Evolutionary conservation across 306 rosid species (phyloP).

Genomic region (Elaeagnus macrophylla): DNA sequence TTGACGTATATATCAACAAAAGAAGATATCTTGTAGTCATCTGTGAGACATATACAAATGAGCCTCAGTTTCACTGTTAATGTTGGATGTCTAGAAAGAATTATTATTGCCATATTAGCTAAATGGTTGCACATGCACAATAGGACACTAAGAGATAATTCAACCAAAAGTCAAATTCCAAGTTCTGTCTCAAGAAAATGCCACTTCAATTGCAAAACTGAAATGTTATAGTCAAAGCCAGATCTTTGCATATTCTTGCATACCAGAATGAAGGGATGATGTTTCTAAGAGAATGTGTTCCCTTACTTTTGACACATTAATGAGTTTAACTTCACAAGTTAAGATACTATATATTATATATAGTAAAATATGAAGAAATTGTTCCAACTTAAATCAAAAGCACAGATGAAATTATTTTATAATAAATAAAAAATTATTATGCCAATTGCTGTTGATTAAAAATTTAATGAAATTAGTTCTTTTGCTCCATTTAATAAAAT

Average conservation of each 20-base stretch:
- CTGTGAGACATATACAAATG: slow-evolving; percentile 40
- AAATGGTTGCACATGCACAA: no score
- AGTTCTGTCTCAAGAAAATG: no score
- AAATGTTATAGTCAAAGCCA: no score
- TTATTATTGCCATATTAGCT: not conserved
- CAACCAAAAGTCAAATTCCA: no score
- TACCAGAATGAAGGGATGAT: not conserved
- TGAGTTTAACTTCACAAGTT: not conserved
- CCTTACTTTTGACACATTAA: not conserved
- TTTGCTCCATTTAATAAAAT: no score
- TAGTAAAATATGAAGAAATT: not conserved
- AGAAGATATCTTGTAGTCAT: slow-evolving; percentile 30
- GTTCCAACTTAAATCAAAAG: not conserved
- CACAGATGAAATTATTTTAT: not conserved
- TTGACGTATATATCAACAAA: slow-evolving; percentile 57
- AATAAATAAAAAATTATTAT: not conserved
- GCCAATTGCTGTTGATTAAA: not conserved
- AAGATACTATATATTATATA: not conserved
- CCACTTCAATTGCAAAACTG: no score
- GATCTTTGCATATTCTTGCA: not conserved
- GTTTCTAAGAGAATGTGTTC: not conserved
- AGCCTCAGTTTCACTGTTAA: not conserved
- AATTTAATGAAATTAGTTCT: no score
- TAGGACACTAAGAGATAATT: no score
- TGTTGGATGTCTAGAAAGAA: not conserved